A percentile compares a stretch with the other conserved stretches of the same genome.
phyloP scores from a whole-genome alignment of 2,329 filamentous ascomycete species.

The Colletotrichum sp. region DNA sequence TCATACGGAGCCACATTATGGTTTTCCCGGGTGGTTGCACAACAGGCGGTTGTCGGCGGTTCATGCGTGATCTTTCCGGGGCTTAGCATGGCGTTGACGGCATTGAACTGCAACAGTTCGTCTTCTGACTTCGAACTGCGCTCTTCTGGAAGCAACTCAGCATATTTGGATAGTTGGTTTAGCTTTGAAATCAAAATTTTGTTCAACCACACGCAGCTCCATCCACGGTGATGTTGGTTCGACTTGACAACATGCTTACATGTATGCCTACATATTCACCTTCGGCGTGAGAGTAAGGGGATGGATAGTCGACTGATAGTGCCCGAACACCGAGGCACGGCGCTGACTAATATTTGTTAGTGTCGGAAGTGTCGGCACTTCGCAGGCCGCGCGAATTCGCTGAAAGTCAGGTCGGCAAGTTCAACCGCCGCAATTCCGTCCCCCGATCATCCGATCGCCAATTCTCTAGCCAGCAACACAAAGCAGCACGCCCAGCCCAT shows the following conservation, averaged over 20 bases:
- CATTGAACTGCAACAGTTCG: neutral
- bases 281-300: neutral
- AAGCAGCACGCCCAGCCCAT: neutral
- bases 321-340: neutral
- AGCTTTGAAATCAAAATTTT: neutral
- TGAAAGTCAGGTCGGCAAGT: conserved; percentile 13
- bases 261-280: neutral
- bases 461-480: neutral
- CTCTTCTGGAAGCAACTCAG: neutral
- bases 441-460: conserved; percentile 16
- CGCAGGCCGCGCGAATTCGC: neutral
- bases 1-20: neutral
- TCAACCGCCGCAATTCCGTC: conserved; percentile 15
- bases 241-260: neutral
- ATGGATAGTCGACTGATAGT: neutral
- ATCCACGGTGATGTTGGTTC: neutral
- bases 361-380: conserved; percentile 17
- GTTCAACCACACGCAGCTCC: neutral
- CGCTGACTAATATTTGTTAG: conserved; percentile 12
- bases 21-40: neutral
- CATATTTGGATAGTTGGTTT: neutral
- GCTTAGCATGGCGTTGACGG: conserved; percentile 17
- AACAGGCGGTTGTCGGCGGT: neutral
- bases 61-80: neutral
- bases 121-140: neutral